Evolutionary conservation across 306 rosid genomes (phyloP), one percentile per base, ranked within the genome.

Genomic region (Castanopsis chinensis): DNA sequence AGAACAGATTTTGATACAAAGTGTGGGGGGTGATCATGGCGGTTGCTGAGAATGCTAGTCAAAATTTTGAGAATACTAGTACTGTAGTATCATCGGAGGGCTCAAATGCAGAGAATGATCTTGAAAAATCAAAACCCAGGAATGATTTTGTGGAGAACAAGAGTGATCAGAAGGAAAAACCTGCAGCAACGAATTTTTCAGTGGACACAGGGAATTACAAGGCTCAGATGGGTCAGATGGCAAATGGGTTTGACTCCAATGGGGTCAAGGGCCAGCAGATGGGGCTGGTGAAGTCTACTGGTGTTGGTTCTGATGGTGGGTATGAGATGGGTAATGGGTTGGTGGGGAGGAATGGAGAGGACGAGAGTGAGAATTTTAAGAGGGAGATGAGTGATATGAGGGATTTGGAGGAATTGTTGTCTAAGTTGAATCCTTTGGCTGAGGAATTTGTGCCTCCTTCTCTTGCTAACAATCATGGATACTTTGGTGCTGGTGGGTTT

Each of bases 401-500:
- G 87, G 97, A 95, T 90, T 93, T 95, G 94, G 99, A 86, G 61
- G 97, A 93, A n/a, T 77, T 95, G 52, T 76, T 95, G 68, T 93
- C 98, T 11, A 93, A 95, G 92, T 75, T 95, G 91, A 95, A 95
- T 74, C 98, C 99, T 78, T 88, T 95, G 99, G 99, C 98, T 68
- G 90, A 95, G 91, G 99, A 95, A 69, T 95, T 93, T 86, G 94
- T 95, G 76, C 99, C 99, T 8, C 94, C 94, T 0, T 90, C 97
- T 1, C 90, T 86, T 21, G 74, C 86, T 54, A 92, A 90, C 53
- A 86, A 75, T 78, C 83, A 72, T n/a, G 92, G 91, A 4, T 90
- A 60, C 84, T 76, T 86, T 12, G 45, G 82, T 65, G 87, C 27
- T 20, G 64, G 81, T 17, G 88, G 87, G 43, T 94, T 90, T 83